A percentile compares a stretch with the other conserved stretches of the same genome.
phyloP scores from a whole-genome alignment of 208 protist species.

The Acanthamoeba castellanii region DNA sequence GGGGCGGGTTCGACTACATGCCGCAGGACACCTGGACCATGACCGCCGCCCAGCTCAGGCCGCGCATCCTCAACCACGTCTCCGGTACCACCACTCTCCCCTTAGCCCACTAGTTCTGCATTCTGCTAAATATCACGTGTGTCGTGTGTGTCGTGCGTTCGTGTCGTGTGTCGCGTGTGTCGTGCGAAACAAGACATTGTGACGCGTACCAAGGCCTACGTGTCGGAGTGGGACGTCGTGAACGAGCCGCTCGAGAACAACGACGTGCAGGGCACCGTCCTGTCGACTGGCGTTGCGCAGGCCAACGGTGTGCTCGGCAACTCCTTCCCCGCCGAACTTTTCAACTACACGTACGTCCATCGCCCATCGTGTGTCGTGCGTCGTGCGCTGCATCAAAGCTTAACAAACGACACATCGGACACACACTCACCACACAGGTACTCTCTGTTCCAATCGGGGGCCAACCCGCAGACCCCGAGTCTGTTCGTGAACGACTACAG shows the following conservation, averaged over 20 bases:
- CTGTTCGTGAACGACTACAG: constrained; percentile 57
- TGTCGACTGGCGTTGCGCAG: background rate
- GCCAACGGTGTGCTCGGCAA: constrained; percentile 13
- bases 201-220: background rate
- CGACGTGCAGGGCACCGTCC: background rate
- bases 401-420: background rate
- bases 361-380: background rate
- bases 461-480: background rate
- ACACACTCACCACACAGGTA: background rate
- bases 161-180: too few species aligned
- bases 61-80: background rate
- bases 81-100: background rate
- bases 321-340: background rate
- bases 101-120: too few species aligned
- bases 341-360: constrained; percentile 11
- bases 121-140: too few species aligned
- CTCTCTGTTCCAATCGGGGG: background rate
- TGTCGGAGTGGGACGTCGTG: constrained; percentile 1
- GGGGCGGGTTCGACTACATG: constrained; percentile 12
- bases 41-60: background rate
- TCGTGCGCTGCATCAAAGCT: background rate
- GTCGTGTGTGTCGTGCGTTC: too few species aligned
- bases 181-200: background rate
- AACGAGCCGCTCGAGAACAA: background rate
- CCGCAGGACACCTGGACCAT: constrained; percentile 27